Evolutionary conservation across 441 rosid genomes (phyloP).

Genomic region (Gossypium lobatum): DNA sequence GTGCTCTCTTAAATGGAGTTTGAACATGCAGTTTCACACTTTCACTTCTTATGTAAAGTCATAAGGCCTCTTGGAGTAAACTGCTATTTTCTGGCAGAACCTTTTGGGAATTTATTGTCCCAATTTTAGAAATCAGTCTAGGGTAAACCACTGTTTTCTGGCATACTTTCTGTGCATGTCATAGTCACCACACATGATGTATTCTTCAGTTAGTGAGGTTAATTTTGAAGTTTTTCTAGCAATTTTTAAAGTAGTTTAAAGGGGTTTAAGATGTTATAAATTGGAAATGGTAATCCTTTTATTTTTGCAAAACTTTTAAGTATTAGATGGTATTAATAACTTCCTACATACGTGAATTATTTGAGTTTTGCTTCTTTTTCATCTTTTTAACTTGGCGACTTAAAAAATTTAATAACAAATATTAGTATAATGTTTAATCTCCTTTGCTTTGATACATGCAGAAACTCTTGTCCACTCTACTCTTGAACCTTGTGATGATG

Average conservation of each 20-base stretch:
- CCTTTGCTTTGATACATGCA: conserved; percentile 33
- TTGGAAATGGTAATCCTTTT: not conserved
- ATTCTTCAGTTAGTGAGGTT: not conserved
- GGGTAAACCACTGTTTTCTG: not conserved
- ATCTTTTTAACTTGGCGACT: not conserved
- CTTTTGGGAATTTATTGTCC: not conserved
- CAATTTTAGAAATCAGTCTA: not conserved
- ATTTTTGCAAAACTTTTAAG: not conserved
- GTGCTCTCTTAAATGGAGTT: not conserved
- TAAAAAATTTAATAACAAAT: not conserved
- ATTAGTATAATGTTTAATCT: not conserved
- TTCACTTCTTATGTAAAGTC: not conserved
- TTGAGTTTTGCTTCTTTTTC: not conserved
- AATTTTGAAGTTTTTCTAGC: not conserved
- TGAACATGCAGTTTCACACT: not conserved
- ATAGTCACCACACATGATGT: not conserved
- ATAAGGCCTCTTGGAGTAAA: not conserved
- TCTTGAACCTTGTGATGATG: conserved; percentile 63
- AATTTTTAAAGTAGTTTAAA: not conserved
- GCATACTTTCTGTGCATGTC: not conserved
- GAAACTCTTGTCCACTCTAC: conserved; percentile 96
- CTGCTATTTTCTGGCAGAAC: not conserved
- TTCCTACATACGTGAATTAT: not conserved
- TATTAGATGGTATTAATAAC: not conserved
- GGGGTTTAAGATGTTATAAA: not conserved